phyloP scores from a whole-genome alignment of 1,284 basidiomycete genomes.

The Pseudozyma sp. region DNA sequence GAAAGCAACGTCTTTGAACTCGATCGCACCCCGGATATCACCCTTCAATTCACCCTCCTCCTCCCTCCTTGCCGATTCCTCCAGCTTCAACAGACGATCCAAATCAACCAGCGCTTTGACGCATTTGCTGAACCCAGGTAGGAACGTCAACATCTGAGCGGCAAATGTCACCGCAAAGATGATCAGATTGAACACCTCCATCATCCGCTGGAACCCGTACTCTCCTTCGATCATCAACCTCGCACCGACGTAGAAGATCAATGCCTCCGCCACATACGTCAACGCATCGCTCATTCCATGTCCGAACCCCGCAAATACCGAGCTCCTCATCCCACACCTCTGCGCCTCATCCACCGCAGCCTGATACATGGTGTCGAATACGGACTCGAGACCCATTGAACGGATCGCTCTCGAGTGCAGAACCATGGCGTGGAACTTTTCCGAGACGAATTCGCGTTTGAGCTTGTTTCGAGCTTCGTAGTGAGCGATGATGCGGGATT shows the following conservation, averaged over 20 bases:
- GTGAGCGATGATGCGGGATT: constrained; percentile 77
- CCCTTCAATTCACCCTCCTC: constrained; percentile 11
- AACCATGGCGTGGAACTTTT: constrained; percentile 87
- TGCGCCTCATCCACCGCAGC: constrained; percentile 76
- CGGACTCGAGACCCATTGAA: constrained; percentile 84
- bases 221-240: constrained; percentile 82
- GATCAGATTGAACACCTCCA: constrained; percentile 88
- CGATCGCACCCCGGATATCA: constrained; percentile 34
- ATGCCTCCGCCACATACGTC: constrained; percentile 80
- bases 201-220: constrained; percentile 87
- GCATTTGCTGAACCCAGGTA: constrained; percentile 59
- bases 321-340: constrained; percentile 78
- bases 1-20: constrained; percentile 58
- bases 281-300: constrained; percentile 82
- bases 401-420: constrained; percentile 87
- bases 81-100: constrained; percentile 74
- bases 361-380: constrained; percentile 80
- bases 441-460: constrained; percentile 84
- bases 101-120: constrained; percentile 79
- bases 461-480: constrained; percentile 85
- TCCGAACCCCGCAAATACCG: constrained; percentile 84
- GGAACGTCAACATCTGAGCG: constrained; percentile 84
- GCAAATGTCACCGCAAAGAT: constrained; percentile 94
- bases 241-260: constrained; percentile 90
- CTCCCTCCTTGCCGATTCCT: neutral